Base-by-base conservation (phyloP, 805 yeast species). In the Metschnikowia noctiluminum region DNA sequence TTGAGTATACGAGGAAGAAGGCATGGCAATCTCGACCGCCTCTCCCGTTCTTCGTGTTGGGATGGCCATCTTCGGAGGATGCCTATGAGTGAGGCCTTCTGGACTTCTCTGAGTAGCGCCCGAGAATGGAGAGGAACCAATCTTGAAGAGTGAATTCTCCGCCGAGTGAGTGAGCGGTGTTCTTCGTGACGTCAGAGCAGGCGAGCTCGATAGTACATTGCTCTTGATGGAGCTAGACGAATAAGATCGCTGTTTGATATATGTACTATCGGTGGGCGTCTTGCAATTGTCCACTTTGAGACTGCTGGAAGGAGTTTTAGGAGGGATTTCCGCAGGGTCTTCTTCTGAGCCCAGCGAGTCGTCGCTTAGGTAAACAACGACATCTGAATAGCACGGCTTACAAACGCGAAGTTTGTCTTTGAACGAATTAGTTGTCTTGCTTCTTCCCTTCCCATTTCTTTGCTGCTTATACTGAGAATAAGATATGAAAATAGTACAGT, bases 21-120 rank as follows among this genome's bases (percentile, higher is more conserved):
- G 50, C 42, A 61, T 68, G 2, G 85, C 85, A 28, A 88, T 87
- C 59, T 87, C 94, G 2, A 87, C 79, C 0, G 92, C 79, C 56
- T 84, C 94, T 7, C 95, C 95, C 35, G 80, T 79, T 55, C 90
- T 67, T 0, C 92, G 85, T 0, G 94, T 87, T 0, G 95, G 91
- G 43, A 88, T 87, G 0, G 95, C 87, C 84, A 87, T 80, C 59
- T 77, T 66, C 1, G 75, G 74, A 0, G 71, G 66, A 43, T 62
- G 66, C 34, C 64, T 57, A 13, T 48, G 51, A 2, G 51, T 36
- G 5, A 60, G 7, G 36, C 52, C 49, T 47, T 62, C 42, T 38
- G 61, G 53, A 14, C 59, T 52, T 28, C 53, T 43, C 15, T 50
- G 55, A 14, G 12, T 40, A 28, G 42, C n/a, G 12, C 45, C 50